A percentile compares a stretch with the other conserved stretches of the same genome.
Conservation (phyloP, 1,139 yeast genomes). For the Blastobotrys persicus region DNA sequence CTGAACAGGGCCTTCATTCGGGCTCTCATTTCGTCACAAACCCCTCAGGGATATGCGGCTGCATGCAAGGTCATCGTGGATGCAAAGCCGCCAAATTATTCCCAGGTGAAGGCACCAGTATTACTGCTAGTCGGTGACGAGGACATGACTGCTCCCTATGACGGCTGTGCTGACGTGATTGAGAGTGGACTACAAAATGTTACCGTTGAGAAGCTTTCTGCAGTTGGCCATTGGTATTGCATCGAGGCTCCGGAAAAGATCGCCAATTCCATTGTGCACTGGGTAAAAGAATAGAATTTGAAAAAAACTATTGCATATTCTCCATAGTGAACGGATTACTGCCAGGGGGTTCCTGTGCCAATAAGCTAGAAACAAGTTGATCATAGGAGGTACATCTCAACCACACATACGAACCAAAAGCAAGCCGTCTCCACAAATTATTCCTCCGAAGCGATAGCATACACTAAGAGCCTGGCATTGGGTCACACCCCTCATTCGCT, state of each 20-base stretch:
- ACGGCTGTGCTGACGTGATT: constrained; percentile 31
- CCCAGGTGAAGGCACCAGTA: constrained; percentile 24
- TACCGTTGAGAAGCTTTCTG: constrained; percentile 21
- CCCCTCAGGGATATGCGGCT: constrained; percentile 32
- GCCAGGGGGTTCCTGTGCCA: no score
- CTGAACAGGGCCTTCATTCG: constrained; percentile 32
- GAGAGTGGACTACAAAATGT: constrained; percentile 21
- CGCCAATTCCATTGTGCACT: not conserved
- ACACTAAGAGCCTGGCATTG: no score
- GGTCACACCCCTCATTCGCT: not conserved
- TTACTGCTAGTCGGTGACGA: constrained; percentile 32
- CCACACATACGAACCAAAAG: no score
- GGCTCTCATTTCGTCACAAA: constrained; percentile 29
- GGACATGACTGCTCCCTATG: constrained; percentile 34
- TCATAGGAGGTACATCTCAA: no score
- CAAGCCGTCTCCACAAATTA: no score
- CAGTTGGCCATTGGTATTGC: constrained; percentile 37
- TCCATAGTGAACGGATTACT: no score
- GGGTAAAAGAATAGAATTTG: no score
- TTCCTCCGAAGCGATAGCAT: no score
- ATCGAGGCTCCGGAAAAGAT: constrained; percentile 25
- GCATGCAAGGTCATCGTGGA: constrained; percentile 33
- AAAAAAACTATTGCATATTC: no score
- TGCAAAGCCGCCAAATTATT: constrained; percentile 27
- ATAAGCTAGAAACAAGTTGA: no score